Conservation (phyloP, 805 yeast genomes). For the Debaryomyces prosopidis region DNA sequence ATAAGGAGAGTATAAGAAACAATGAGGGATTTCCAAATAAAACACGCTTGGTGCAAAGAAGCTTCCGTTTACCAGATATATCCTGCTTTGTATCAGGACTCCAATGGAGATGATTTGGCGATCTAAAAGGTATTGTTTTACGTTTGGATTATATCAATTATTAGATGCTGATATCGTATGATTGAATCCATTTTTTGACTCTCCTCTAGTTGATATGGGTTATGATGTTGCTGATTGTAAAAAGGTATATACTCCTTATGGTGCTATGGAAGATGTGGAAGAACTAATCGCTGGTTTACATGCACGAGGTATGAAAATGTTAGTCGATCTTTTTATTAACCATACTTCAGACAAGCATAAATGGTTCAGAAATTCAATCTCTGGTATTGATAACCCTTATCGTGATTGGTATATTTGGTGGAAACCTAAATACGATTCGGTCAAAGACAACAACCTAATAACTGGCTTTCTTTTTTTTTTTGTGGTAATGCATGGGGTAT, state of each 20-base stretch:
- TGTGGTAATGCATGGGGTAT: conserved; percentile 20
- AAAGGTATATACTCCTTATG: conserved; percentile 19
- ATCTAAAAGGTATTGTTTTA: conserved; percentile 19
- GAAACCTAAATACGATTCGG: conserved; percentile 18
- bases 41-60: not conserved
- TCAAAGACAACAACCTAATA: conserved; percentile 21
- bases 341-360: conserved; percentile 19
- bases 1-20: no score
- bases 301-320: conserved; percentile 19
- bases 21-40: no score
- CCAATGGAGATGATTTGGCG: conserved; percentile 23
- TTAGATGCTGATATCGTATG: conserved; percentile 20
- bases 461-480: conserved; percentile 21
- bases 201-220: conserved; percentile 24
- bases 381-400: conserved; percentile 19
- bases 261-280: conserved; percentile 21
- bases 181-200: conserved; percentile 21
- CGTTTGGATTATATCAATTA: conserved; percentile 20
- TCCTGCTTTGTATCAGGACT: conserved; percentile 22
- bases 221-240: conserved; percentile 22
- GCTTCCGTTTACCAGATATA: conserved; percentile 10
- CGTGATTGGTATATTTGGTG: conserved; percentile 23
- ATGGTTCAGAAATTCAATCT: conserved; percentile 20
- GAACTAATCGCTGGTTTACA: conserved; percentile 16
- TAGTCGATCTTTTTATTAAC: conserved; percentile 22